Base-by-base conservation (phyloP, 2,329 filamentous ascomycete species). In the Intubia oerlemansii region DNA sequence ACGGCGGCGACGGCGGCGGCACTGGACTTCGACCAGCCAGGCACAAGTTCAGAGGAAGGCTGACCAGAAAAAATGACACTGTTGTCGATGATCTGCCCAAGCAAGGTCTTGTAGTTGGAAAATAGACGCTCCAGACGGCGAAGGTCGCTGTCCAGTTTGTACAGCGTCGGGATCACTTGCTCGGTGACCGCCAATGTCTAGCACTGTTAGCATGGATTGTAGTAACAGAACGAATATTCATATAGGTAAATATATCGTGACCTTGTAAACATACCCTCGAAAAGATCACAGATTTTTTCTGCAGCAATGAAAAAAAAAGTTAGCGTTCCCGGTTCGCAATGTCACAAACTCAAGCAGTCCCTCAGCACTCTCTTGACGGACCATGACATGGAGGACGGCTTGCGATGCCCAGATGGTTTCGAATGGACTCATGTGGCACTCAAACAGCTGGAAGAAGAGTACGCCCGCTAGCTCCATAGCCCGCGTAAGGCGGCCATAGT, bases 391-490 rank as follows among this genome's bases (percentile, higher is more conserved):
- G 6, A 74, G 44, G 32, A 41, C 62, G 42, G 34, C 45, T 41
- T 40, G 57, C 39, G 54, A 54, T 2, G 36, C 41, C 8, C 55
- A 59, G 10, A 73, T 51, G 5, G 66, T 54, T 16, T 57, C 57
- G 29, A 63, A 65, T 1, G 63, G 65, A 4, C 65, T 63, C 21
- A 57, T 56, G 52, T 69, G 73, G 41, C 73, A 68, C 40, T 75
- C 68, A 39, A 74, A 74, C 0, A 74, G 48, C 39, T 72, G 73
- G 43, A 71, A 74, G 46, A 73, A 72, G 3, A 73, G 48, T 13
- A 68, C 52, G 13, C 66, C 67, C 0, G 67, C n/a, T n/a, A 59
- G 2, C 59, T 58, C 38, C 72, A 66, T 3, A 44, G 37, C 3
- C 47, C 49, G 5, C 44, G 16, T 33, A 5, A 46, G 10, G 48